Evolutionary conservation across 208 protist genomes (phyloP), one percentile per base, ranked within the genome.

Genomic region (Trichomonas tenax): DNA sequence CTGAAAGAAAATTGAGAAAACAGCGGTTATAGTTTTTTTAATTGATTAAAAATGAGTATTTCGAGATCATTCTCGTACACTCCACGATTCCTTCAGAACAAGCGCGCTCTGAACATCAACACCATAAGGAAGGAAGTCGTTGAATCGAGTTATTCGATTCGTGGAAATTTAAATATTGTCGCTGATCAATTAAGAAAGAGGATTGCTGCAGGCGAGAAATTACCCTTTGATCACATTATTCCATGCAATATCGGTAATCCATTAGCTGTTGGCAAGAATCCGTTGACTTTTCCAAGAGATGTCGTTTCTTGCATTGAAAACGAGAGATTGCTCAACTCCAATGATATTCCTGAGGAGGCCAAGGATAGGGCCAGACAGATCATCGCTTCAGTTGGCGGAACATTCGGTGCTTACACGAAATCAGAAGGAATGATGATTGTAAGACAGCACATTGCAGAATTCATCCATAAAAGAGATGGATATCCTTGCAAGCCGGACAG

Each of bases 241-340:
- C 98, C 98, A 96, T 99, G 99, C 97, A 99, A 99, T 98, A 99
- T 99, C 97, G 99, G 96, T 49, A 96, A 95, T 36, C 96, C 82
- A 23, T 82, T 96, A 26, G 89, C 97, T 97, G 97, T 99, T 26
- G 96, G 98, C 38, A 99, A 99, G 97, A 97, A 98, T 97, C 99
- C 99, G n/a, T 96, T 99, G 14, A 99, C 99, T 11, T 99, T 99
- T 97, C 97, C 97, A 96, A 98, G 99, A 15, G 98, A 99, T 96
- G 98, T 99, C 15, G 36, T 98, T 23, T 63, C 98, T 17, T 95
- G 98, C 38, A 38, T 97, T 14, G 96, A 97, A 41, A 97, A 96
- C 86, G 98, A 98, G 34, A 95, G 95, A 31, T 95, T 98, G 0
- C 36, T 98, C 0, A 89, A 72, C 36, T 81, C 88, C 81, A 93